These are phyloP conservation scores for Canavalia ensiformis DNA, from an alignment of 306 rosid species.

Conservation along the genomic window DNA sequence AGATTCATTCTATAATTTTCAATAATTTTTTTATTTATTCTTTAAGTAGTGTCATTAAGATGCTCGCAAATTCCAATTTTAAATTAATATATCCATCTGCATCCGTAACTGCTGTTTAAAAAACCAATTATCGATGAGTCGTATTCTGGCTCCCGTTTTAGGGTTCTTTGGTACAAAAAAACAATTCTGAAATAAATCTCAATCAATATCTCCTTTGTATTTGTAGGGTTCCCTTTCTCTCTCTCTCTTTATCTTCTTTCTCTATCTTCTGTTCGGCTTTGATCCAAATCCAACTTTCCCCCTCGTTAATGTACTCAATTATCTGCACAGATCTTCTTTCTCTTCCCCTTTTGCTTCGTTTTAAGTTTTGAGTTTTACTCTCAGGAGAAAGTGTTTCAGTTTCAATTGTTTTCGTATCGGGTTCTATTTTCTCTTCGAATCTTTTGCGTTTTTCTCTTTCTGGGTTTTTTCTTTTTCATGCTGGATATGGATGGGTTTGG, in stretches of 20 bases:
- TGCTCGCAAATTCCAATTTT: too few relatives aligned
- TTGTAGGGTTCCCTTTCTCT: conserved; percentile 67
- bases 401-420: conserved; percentile 16
- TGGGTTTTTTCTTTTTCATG: conserved; percentile 49
- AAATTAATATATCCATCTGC: too few relatives aligned
- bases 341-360: conserved; percentile 31
- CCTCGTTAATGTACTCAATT: conserved; percentile 26
- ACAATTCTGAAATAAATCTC: conserved; percentile 40
- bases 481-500: conserved; percentile 79
- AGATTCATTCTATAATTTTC: too few relatives aligned
- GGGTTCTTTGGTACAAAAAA: conserved; percentile 35
- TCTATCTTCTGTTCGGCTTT: conserved; percentile 38
- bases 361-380: conserved; percentile 44
- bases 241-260: conserved; percentile 2
- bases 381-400: conserved; percentile 41
- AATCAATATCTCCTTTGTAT: conserved; percentile 60
- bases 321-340: conserved; percentile 50
- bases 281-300: conserved; percentile 43
- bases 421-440: conserved; percentile 45
- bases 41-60: too few relatives aligned
- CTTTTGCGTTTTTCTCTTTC: conserved; percentile 32
- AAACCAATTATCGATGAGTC: background rate
- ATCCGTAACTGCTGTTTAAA: background rate
- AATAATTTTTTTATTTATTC: too few relatives aligned
- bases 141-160: background rate